phyloP scores from a whole-genome alignment of 306 rosid genomes.

The Malus asiatica region DNA sequence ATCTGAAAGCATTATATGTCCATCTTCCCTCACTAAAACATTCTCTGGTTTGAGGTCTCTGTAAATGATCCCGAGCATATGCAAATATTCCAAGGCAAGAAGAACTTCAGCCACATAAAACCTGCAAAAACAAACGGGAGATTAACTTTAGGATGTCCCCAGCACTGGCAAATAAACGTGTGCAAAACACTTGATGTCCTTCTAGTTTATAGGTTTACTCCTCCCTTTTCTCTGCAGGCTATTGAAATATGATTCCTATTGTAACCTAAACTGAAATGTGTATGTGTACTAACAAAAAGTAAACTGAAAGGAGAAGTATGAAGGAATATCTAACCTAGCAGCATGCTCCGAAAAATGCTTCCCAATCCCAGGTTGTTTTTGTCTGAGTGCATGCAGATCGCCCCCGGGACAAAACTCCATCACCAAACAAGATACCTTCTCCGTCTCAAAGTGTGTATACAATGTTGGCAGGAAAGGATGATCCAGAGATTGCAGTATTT shows the following conservation, averaged over 20 bases:
- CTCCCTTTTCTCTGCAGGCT: background rate
- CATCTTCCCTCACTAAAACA: conserved; percentile 92
- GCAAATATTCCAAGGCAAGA: conserved; percentile 95
- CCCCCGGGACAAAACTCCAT: conserved; percentile 99
- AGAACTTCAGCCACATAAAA: conserved; percentile 98
- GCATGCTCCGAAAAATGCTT: conserved; percentile 82
- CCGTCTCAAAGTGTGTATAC: conserved; percentile 78
- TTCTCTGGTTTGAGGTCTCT: conserved; percentile 96
- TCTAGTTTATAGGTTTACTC: background rate
- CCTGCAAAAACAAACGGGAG: conserved; percentile 37
- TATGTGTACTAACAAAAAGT: background rate
- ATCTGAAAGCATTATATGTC: conserved; percentile 95
- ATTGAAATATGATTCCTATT: background rate
- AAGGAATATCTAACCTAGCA: conserved; percentile 65
- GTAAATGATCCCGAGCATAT: conserved; percentile 94
- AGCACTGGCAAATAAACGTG: background rate
- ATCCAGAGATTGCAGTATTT: conserved; percentile 88
- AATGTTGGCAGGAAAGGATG: conserved; percentile 95
- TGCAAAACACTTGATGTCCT: background rate
- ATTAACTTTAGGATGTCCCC: background rate
- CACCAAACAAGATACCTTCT: conserved; percentile 73
- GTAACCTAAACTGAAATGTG: background rate
- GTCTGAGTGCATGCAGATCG: conserved; percentile 83
- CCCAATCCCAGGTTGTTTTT: conserved; percentile 81
- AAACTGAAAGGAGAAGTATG: conserved; percentile 1